Evolutionary conservation across 257 asterid species (phyloP).

Genomic region (Capsicum chinense): DNA sequence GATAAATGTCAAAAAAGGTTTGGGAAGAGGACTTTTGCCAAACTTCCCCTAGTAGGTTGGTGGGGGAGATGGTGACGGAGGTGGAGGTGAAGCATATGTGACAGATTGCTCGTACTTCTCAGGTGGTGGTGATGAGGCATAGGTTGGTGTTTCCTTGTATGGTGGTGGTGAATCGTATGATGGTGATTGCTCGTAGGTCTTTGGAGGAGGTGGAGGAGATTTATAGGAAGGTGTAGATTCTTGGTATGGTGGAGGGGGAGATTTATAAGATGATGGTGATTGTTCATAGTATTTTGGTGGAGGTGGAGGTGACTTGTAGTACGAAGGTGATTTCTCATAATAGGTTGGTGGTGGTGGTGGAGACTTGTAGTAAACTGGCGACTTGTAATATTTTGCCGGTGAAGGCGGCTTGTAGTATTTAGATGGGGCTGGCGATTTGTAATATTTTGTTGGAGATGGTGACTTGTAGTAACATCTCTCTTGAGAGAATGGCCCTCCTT

Average conservation of each 20-base stretch:
- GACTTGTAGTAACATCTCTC: neutral
- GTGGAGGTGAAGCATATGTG: slow-evolving; percentile 12
- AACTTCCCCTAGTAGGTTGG: neutral
- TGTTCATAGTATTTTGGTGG: neutral
- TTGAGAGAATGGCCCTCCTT: too few species aligned
- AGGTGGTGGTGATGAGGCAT: neutral
- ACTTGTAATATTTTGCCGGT: neutral
- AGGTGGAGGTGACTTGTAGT: neutral
- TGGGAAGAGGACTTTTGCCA: too few species aligned
- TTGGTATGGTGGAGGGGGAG: slow-evolving; percentile 11
- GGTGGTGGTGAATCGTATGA: slow-evolving; percentile 4
- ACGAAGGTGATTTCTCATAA: neutral
- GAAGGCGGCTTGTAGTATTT: neutral
- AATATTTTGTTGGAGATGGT: slow-evolving; percentile 1
- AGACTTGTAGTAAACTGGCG: neutral
- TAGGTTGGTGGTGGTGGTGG: neutral
- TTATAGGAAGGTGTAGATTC: neutral
- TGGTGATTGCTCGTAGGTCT: neutral
- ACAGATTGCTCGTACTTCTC: neutral
- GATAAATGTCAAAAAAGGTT: too few species aligned
- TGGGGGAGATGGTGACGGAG: neutral
- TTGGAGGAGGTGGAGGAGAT: neutral
- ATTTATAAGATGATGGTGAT: neutral
- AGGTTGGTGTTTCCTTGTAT: neutral
- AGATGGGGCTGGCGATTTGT: neutral